phyloP scores from a whole-genome alignment of 495 filamentous ascomycete genomes.

The Tuber melanosporum region DNA sequence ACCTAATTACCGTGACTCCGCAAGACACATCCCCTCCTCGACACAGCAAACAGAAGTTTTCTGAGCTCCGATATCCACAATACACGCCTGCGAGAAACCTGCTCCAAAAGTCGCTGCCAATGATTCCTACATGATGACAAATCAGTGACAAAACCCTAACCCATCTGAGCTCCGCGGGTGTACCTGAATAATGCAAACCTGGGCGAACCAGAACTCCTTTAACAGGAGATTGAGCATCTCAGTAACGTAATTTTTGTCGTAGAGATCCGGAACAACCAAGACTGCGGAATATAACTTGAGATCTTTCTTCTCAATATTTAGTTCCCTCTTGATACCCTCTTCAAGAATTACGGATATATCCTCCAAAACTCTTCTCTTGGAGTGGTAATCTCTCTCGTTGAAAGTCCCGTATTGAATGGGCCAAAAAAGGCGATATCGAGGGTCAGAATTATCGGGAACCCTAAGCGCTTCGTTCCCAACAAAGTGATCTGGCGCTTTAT shows the following conservation, averaged over 20 bases:
- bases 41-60: conserved; percentile 98
- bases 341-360: conserved; percentile 84
- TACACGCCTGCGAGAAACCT: conserved; percentile 83
- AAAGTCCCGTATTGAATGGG: conserved; percentile 79
- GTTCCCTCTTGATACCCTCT: conserved; percentile 72
- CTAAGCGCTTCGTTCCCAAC: conserved; percentile 75
- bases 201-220: conserved; percentile 77
- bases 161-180: background rate
- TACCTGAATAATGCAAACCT: conserved; percentile 79
- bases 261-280: conserved; percentile 90
- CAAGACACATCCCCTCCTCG: conserved; percentile 89
- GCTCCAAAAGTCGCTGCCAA: conserved; percentile 93
- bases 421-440: conserved; percentile 86
- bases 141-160: conserved; percentile 21
- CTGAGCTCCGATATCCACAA: conserved; percentile 94
- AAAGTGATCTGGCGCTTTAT: conserved; percentile 58
- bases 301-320: conserved; percentile 67
- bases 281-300: conserved; percentile 90
- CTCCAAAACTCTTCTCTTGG: conserved; percentile 65
- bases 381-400: conserved; percentile 81
- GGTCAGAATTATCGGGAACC: conserved; percentile 81
- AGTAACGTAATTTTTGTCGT: conserved; percentile 88
- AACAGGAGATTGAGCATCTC: conserved; percentile 74
- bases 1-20: conserved; percentile 62
- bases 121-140: conserved; percentile 53